Base-by-base conservation (phyloP, 371 early-diverging fungal species). In the Haplosporangium sp. region DNA sequence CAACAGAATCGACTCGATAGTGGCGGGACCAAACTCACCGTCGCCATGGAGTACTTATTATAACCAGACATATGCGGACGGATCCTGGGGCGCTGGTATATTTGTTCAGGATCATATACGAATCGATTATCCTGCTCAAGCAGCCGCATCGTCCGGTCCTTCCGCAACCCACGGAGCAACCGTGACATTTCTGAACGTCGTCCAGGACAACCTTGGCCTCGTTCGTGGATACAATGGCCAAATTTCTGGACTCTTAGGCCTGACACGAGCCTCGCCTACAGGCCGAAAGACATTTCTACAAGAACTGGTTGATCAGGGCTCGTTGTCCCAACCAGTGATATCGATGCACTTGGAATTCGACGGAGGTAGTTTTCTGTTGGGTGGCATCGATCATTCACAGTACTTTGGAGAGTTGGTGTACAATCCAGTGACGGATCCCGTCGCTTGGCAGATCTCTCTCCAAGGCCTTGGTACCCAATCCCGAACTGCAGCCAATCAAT, bases 31-130 rank as follows among this genome's bases (percentile, higher is more conserved):
- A 59, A 23, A 6, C n/a, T n/a, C 50, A 21, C 16, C 60, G 9
- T 1, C 18, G 40, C 3, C 59, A 6, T 12, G 41, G 29, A 23
- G 55, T n/a, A 47, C 20, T 7, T 62, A 36, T n/a, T 73, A 73
- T 42, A 73, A 73, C 45, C 73, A 73, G 38, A 41, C 73, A 0
- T 73, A 67, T n/a, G 73, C 62, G 36, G 73, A 73, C 14, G 73
- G 73, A 14, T 67, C 67, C 13, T 73, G 73, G 67, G 73, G 73
- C 6, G 73, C 67, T 13, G 73, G 67, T 14, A 62, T 59, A 14
- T 73, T 73, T 58, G 67, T 73, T 18, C 73, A 54, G 54, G 73
- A 73, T 40, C 62, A 51, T 9, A 67, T 73, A 29, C 58, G 58
- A n/a, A 62, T 73, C 41, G 67, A 73, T 41, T 21, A 45, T 9